Conservation (phyloP, 352 stramenopile genomes). For the Pythium sukuiense region DNA sequence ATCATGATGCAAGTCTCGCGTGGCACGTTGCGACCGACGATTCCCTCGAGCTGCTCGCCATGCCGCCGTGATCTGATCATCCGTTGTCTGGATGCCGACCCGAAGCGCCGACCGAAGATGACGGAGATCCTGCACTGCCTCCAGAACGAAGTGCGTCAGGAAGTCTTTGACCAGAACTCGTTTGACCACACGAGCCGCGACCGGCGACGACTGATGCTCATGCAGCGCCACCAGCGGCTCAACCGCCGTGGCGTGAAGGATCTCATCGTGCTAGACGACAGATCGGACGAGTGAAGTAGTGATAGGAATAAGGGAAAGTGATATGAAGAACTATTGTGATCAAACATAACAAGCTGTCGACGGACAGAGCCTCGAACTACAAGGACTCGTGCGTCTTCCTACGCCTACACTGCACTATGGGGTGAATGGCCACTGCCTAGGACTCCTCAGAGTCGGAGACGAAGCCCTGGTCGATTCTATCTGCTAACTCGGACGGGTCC, state of each 20-base stretch:
- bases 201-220: conserved; percentile 64
- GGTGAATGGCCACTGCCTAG: background rate
- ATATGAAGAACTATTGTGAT: background rate
- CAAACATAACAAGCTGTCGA: background rate
- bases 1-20: conserved; percentile 80
- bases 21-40: conserved; percentile 58
- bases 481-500: background rate
- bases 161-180: conserved; percentile 70
- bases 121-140: conserved; percentile 70
- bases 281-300: conserved; percentile 5
- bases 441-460: conserved; percentile 26
- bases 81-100: conserved; percentile 61
- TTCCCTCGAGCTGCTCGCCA: conserved; percentile 58
- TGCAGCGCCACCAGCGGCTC: conserved; percentile 76
- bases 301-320: background rate
- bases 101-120: conserved; percentile 67
- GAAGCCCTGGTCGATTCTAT: background rate
- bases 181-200: conserved; percentile 51
- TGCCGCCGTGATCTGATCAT: conserved; percentile 65
- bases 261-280: conserved; percentile 34
- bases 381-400: background rate
- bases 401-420: background rate
- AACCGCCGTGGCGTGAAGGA: conserved; percentile 70
- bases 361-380: background rate
- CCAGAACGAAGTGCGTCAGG: conserved; percentile 75